Percentiles rank a stretch among this genome's conserved stretches.
Conservation (phyloP, 176 grass and related monocot genomes). For the Alloteropsis semialata region DNA sequence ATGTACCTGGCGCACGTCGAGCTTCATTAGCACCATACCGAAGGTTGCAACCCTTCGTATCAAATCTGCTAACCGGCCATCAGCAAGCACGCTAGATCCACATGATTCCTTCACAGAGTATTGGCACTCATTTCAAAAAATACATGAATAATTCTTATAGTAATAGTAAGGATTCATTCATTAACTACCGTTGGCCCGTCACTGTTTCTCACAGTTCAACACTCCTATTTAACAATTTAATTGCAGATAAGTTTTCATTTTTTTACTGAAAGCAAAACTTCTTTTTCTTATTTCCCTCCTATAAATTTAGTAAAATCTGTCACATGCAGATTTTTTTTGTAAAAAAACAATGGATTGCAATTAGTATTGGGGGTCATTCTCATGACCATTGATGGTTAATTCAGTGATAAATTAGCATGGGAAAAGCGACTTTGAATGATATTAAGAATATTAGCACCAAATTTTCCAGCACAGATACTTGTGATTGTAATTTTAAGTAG, state of each 20-base stretch:
- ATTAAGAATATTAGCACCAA: neutral
- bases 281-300: neutral
- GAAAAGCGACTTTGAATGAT: neutral
- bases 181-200: neutral
- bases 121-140: neutral
- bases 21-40: conserved; percentile 89
- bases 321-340: neutral
- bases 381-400: neutral
- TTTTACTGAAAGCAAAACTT: neutral
- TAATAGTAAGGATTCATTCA: neutral
- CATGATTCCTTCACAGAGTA: conserved; percentile 81
- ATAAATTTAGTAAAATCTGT: neutral
- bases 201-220: neutral
- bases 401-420: neutral
- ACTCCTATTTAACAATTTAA: neutral
- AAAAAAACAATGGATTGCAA: neutral
- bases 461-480: neutral
- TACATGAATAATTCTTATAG: neutral
- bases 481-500: neutral
- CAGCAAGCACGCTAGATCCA: conserved; percentile 68
- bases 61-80: conserved; percentile 88
- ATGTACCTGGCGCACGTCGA: conserved; percentile 80
- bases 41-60: conserved; percentile 89
- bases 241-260: neutral
- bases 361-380: neutral